phyloP scores from a whole-genome alignment of 495 filamentous ascomycete species.

The Talaromyces nanjingensis region DNA sequence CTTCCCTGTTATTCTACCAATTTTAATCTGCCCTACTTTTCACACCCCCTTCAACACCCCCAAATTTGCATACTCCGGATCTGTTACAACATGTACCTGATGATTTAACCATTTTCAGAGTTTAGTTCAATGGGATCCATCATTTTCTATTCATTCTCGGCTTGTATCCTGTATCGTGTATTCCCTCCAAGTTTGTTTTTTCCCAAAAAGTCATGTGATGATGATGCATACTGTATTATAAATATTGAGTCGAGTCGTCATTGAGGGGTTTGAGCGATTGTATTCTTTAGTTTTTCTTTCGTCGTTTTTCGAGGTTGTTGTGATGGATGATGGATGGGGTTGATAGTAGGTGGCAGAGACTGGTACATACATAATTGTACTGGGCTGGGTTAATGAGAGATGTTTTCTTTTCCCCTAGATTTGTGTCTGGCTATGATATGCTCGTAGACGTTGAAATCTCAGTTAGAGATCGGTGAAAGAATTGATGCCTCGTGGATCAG shows the following conservation, averaged over 20 bases:
- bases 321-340: neutral
- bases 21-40: neutral
- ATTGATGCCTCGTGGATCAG: neutral
- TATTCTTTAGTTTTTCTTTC: neutral
- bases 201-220: neutral
- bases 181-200: too few species aligned
- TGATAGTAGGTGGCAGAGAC: neutral
- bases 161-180: neutral
- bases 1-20: neutral
- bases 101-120: neutral
- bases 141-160: neutral
- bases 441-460: neutral
- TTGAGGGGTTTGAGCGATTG: neutral
- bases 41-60: neutral
- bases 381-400: neutral
- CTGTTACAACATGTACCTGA: neutral
- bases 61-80: neutral
- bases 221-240: slow-evolving; percentile 2
- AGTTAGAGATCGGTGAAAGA: neutral
- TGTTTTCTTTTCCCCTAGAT: neutral
- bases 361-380: neutral
- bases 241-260: neutral
- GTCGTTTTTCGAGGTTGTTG: neutral
- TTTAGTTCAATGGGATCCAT: neutral
- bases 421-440: neutral